Conservation (phyloP, 2,329 filamentous ascomycete genomes). For the Pyricularia sp. region DNA sequence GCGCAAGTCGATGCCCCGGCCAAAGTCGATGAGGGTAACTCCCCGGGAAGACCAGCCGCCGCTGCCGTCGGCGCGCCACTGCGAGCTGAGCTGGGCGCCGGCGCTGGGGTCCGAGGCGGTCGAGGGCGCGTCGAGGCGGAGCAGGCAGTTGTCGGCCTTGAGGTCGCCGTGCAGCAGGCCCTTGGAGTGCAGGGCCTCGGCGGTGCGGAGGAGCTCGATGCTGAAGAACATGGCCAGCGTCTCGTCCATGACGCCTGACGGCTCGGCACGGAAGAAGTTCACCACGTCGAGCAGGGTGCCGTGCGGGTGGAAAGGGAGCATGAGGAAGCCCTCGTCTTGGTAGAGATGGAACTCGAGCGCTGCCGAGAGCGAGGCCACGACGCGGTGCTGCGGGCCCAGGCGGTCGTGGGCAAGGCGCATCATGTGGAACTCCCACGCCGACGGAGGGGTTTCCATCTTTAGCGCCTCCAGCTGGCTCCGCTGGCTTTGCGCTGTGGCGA, state of each 20-base stretch:
- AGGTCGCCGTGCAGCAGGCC: constrained; percentile 84
- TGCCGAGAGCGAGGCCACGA: constrained; percentile 66
- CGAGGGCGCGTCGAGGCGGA: constrained; percentile 55
- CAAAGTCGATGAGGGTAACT: constrained; percentile 86
- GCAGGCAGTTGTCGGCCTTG: constrained; percentile 90
- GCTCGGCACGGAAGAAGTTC: constrained; percentile 70
- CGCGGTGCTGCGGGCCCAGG: constrained; percentile 61
- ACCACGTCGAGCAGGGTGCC: constrained; percentile 92
- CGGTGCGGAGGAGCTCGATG: constrained; percentile 80
- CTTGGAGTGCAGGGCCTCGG: constrained; percentile 76
- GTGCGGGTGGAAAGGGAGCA: constrained; percentile 80
- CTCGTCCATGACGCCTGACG: constrained; percentile 76
- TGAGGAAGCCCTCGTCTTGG: constrained; percentile 78
- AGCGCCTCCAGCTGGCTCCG: constrained; percentile 67
- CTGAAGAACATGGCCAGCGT: constrained; percentile 90
- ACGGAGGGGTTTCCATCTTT: constrained; percentile 88
- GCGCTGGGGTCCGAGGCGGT: constrained; percentile 17
- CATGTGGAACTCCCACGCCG: constrained; percentile 94
- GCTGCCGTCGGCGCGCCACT: constrained; percentile 65
- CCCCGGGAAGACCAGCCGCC: constrained; percentile 76
- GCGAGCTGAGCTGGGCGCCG: constrained; percentile 36
- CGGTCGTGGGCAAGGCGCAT: constrained; percentile 74
- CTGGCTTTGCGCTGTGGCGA: constrained; percentile 38
- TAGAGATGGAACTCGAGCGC: constrained; percentile 91
- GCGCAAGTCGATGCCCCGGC: constrained; percentile 87